A percentile compares a stretch with the other conserved stretches of the same genome.
phyloP scores from a whole-genome alignment of 116 monocot genomes.

The Phalaenopsis hybrid region DNA sequence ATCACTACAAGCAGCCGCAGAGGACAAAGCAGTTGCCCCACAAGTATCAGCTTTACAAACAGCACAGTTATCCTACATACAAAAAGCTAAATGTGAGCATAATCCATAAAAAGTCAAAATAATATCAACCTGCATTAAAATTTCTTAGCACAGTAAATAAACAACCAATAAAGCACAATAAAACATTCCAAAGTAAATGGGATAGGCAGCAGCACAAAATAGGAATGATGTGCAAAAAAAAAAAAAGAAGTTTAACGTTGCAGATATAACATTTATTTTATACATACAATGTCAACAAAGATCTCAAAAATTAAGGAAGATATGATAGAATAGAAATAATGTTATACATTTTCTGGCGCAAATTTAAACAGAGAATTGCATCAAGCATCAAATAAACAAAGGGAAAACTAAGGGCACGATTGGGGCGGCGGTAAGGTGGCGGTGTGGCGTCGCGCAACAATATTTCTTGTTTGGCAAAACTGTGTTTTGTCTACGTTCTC shows the following conservation, averaged over 20 bases:
- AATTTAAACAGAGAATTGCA: background rate
- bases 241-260: background rate
- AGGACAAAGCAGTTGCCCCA: conserved; percentile 83
- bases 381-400: background rate
- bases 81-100: background rate
- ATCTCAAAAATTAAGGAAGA: background rate
- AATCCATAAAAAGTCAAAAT: background rate
- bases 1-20: conserved; percentile 52
- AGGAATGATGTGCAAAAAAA: background rate
- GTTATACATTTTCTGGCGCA: background rate
- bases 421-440: background rate
- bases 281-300: background rate
- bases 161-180: background rate
- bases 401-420: background rate
- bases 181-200: background rate
- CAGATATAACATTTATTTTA: background rate
- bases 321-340: background rate
- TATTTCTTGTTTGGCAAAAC: too few species aligned
- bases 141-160: background rate
- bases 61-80: conserved; percentile 70
- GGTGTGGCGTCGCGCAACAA: too few species aligned
- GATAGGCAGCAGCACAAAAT: background rate
- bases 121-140: background rate
- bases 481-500: too few species aligned
- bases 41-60: conserved; percentile 81